These are phyloP conservation scores for Cutaneotrichosporon daszewskae DNA, from an alignment of 1,284 basidiomycete species.

Conservation along the genomic window DNA sequence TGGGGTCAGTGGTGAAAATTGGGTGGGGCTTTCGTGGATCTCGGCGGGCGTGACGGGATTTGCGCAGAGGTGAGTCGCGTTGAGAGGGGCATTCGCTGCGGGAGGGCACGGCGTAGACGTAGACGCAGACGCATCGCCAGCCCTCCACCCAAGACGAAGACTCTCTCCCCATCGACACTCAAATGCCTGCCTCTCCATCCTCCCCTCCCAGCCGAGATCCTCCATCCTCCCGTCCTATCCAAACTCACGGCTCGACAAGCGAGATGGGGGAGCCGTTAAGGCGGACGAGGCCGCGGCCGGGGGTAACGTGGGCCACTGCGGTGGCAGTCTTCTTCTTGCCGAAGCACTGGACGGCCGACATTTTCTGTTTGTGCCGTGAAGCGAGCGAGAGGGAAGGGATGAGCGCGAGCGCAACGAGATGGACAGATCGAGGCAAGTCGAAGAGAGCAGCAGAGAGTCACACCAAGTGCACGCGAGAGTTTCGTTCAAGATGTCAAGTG, in stretches of 20 bases:
- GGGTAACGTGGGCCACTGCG: slow-evolving; percentile 90
- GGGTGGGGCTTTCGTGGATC: not conserved
- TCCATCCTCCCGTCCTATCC: slow-evolving; percentile 1
- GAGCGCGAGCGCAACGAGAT: not conserved
- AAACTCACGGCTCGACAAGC: slow-evolving; percentile 70
- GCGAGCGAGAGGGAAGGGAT: no score
- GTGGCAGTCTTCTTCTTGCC: slow-evolving; percentile 99
- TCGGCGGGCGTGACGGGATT: not conserved
- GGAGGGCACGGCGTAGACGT: not conserved
- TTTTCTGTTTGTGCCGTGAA: slow-evolving; percentile 26
- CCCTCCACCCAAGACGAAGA: not conserved
- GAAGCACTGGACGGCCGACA: slow-evolving; percentile 80
- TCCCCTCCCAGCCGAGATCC: not conserved
- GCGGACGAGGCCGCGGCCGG: slow-evolving; percentile 95
- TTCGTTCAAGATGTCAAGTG: not conserved
- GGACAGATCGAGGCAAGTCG: not conserved
- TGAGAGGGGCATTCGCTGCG: not conserved
- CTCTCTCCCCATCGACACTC: not conserved
- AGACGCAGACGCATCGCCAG: not conserved
- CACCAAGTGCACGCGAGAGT: not conserved
- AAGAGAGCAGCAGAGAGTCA: not conserved
- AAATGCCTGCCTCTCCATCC: not conserved
- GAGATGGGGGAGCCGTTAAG: slow-evolving; percentile 96
- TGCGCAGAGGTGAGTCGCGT: not conserved
- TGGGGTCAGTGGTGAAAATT: slow-evolving; percentile 13